Conservation (phyloP, 208 protist genomes). For the Crithidia expoeki region DNA sequence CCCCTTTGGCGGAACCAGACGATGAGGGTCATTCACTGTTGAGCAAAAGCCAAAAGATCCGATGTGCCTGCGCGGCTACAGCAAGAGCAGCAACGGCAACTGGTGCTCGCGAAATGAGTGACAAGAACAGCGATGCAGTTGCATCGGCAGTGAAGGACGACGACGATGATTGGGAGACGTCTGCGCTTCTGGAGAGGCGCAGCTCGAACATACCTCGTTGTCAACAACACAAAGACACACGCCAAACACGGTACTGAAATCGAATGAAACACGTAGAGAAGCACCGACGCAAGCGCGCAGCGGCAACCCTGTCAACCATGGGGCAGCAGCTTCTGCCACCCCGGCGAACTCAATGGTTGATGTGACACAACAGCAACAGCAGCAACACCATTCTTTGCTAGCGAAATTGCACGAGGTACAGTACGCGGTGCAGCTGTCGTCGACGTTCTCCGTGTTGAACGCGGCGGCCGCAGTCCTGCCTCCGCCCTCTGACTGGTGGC, state of each 20-base stretch:
- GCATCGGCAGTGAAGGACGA: not conserved
- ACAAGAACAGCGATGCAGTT: too few species aligned
- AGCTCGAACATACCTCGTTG: not conserved
- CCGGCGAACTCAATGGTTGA: too few species aligned
- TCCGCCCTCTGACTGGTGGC: slow-evolving; percentile 32
- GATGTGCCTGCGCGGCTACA: too few species aligned
- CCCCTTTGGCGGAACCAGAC: not conserved
- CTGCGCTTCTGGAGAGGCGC: slow-evolving; percentile 29
- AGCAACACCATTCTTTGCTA: not conserved
- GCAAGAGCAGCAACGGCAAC: too few species aligned
- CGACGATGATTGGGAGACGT: slow-evolving; percentile 31
- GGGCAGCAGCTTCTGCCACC: too few species aligned
- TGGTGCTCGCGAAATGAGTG: too few species aligned
- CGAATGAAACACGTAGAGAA: too few species aligned
- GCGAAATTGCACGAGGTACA: not conserved
- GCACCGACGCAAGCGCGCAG: too few species aligned
- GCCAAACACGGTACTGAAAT: not conserved
- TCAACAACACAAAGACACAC: not conserved
- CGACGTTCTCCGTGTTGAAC: slow-evolving; percentile 7
- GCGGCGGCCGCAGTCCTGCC: slow-evolving; percentile 18
- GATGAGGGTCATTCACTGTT: not conserved
- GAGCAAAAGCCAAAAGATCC: not conserved
- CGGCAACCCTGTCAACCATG: too few species aligned
- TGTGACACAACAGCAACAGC: not conserved
- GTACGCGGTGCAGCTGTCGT: not conserved